Percentiles rank a stretch among this genome's conserved stretches.
phyloP scores from a whole-genome alignment of 192 early-diverging fungal species.

The Coemansia sp. region DNA sequence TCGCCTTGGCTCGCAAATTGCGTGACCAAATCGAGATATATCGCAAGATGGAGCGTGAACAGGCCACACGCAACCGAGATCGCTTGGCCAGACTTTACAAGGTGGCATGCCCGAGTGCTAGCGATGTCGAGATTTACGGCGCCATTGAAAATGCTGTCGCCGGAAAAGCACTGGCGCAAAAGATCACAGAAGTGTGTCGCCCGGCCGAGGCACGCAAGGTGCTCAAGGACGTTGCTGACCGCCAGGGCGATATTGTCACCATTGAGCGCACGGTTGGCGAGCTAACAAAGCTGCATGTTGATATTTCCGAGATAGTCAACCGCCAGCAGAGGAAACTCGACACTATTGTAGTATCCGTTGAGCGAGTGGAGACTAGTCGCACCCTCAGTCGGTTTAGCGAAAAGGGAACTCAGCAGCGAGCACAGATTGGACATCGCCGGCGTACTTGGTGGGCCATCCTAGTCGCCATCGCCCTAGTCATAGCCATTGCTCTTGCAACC shows the following conservation, averaged over 20 bases:
- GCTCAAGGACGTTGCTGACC: slow-evolving; percentile 35
- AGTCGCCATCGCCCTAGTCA: slow-evolving; percentile 21
- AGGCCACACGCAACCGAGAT: slow-evolving; percentile 29
- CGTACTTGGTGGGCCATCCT: slow-evolving; percentile 21
- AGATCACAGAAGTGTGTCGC: neutral
- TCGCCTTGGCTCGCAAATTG: slow-evolving; percentile 9
- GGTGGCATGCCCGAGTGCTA: slow-evolving; percentile 25
- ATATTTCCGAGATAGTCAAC: slow-evolving; percentile 32
- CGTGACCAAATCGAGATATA: slow-evolving; percentile 24
- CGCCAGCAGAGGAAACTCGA: slow-evolving; percentile 41
- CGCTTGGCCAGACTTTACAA: slow-evolving; percentile 29
- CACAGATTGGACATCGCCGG: slow-evolving; percentile 6
- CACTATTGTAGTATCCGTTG: slow-evolving; percentile 28
- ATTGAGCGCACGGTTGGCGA: slow-evolving; percentile 32
- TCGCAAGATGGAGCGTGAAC: slow-evolving; percentile 32
- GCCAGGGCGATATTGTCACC: slow-evolving; percentile 32
- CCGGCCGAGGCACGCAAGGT: slow-evolving; percentile 27
- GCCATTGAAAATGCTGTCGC: slow-evolving; percentile 22
- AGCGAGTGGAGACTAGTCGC: slow-evolving; percentile 16
- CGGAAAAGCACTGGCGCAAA: slow-evolving; percentile 15
- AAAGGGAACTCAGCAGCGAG: neutral
- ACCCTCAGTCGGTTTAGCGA: slow-evolving; percentile 6
- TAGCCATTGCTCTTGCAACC: slow-evolving; percentile 1
- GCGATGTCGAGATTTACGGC: slow-evolving; percentile 24
- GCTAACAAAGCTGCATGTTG: slow-evolving; percentile 22